Evolutionary conservation across 768 basidiomycete species (phyloP), one percentile per base, ranked within the genome.

Genomic region (Lactarius quietus): DNA sequence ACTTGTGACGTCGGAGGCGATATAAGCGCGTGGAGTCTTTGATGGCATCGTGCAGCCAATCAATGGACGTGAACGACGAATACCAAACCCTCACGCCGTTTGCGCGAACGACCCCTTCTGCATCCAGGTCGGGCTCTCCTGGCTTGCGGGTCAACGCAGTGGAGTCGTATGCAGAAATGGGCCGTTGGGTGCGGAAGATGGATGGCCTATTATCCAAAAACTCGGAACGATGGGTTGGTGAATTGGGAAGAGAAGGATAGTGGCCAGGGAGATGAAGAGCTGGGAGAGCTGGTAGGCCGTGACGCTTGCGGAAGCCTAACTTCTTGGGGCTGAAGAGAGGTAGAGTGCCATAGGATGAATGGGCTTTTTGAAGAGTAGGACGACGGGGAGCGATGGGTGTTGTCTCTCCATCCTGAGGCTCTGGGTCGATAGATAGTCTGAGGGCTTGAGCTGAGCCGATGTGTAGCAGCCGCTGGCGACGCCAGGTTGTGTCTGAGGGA

Each of bases 1-100:
- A 92, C 70, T 84, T 87, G 63, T 86, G 83, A 57, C 78, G 82
- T 66, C 92, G 81, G 20, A 96, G 80, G 57, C 84, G 82, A 38
- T 88, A 84, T 68, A 90, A 88, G 33, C 95, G 89, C 9, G 84
- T 84, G 0, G 93, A 93, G 73, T 96, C 93, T 75, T 97, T 95
- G 79, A 98, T 93, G 45, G 92, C 84, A 78, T 98, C 96, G 71
- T 98, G 96, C 61, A 98, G 80, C 96, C 95, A 98, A 76, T 98
- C 95, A 63, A 96, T 89, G 23, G 91, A 93, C 0, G 92, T 87
- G 78, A 88, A 96, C 3, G 90, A 92, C 14, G 89, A 87, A 75
- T 93, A 94, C 92, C 89, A 92, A n/a, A 94, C 92, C 31, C 93
- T 88, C 63, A 93, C 87, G 39, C 95, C 95, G 70, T 96, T 96